These are phyloP conservation scores for Wilhelminamyces savonicus DNA, from an alignment of 805 yeast species.

Conservation along the genomic window DNA sequence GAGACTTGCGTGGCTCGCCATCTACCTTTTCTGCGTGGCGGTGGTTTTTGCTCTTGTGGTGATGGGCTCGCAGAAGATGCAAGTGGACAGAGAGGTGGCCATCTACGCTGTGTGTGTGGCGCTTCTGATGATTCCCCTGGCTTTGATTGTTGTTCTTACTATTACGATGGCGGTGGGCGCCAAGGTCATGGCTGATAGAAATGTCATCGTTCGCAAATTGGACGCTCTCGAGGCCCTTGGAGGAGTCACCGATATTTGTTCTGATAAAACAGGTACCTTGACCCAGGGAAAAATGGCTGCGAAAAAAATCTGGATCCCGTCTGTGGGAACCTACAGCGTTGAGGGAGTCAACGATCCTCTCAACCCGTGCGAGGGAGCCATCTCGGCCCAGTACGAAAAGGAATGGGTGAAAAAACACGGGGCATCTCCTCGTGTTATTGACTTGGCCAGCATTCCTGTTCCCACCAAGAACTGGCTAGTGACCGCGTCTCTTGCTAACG, in stretches of 20 bases:
- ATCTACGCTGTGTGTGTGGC: constrained; percentile 85
- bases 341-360: constrained; percentile 53
- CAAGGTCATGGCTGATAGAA: constrained; percentile 58
- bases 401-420: too few species aligned
- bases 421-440: too few species aligned
- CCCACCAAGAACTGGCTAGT: constrained; percentile 43
- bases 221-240: constrained; percentile 78
- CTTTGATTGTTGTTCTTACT: constrained; percentile 74
- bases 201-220: constrained; percentile 69
- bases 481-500: constrained; percentile 73
- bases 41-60: constrained; percentile 83
- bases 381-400: constrained; percentile 27
- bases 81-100: constrained; percentile 75
- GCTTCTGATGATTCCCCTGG: constrained; percentile 76
- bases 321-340: constrained; percentile 51
- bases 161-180: constrained; percentile 84
- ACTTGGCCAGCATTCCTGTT: too few species aligned
- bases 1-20: constrained; percentile 70
- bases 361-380: constrained; percentile 55
- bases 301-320: constrained; percentile 64
- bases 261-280: constrained; percentile 78
- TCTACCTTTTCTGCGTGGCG: constrained; percentile 64
- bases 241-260: constrained; percentile 72
- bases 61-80: constrained; percentile 75
- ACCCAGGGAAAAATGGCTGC: constrained; percentile 78